Conservation (phyloP, 2,329 filamentous ascomycete species). For the Graphilbum fragrans region DNA sequence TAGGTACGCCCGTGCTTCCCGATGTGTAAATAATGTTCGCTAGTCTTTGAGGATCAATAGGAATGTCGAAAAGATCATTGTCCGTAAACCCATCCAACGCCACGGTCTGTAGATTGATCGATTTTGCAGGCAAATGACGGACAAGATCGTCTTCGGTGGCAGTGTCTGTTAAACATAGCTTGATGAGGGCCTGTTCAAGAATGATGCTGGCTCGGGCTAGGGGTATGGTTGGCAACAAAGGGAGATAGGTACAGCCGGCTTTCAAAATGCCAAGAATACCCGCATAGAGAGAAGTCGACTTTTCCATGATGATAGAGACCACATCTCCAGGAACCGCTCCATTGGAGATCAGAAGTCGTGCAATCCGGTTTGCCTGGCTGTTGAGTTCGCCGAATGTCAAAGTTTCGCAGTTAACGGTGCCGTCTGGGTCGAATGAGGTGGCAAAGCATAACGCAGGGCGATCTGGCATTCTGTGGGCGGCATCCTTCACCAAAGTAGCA, state of each 20-base stretch:
- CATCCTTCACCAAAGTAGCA: conserved; percentile 39
- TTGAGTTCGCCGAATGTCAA: conserved; percentile 59
- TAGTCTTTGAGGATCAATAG: conserved; percentile 33
- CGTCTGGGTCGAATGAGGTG: conserved; percentile 26
- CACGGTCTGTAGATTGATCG: conserved; percentile 22
- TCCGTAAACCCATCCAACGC: conserved; percentile 8
- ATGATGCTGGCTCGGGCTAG: conserved; percentile 47
- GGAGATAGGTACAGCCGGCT: conserved; percentile 67
- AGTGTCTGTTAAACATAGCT: conserved; percentile 24
- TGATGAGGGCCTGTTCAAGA: conserved; percentile 44
- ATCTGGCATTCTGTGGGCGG: conserved; percentile 34
- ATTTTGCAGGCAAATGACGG: not conserved
- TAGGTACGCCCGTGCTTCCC: conserved; percentile 69
- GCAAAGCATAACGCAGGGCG: conserved; percentile 55
- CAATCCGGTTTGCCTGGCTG: conserved; percentile 48
- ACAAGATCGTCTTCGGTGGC: not conserved
- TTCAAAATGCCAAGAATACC: conserved; percentile 66
- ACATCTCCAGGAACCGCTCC: conserved; percentile 40
- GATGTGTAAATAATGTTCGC: conserved; percentile 77
- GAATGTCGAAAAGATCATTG: conserved; percentile 18
- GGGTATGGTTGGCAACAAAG: conserved; percentile 63
- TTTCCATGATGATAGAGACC: conserved; percentile 67
- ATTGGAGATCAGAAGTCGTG: conserved; percentile 35
- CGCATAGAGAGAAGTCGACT: conserved; percentile 60
- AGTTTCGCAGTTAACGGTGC: conserved; percentile 17